phyloP scores from a whole-genome alignment of 2,329 filamentous ascomycete species.

The Microdochium bolleyi region DNA sequence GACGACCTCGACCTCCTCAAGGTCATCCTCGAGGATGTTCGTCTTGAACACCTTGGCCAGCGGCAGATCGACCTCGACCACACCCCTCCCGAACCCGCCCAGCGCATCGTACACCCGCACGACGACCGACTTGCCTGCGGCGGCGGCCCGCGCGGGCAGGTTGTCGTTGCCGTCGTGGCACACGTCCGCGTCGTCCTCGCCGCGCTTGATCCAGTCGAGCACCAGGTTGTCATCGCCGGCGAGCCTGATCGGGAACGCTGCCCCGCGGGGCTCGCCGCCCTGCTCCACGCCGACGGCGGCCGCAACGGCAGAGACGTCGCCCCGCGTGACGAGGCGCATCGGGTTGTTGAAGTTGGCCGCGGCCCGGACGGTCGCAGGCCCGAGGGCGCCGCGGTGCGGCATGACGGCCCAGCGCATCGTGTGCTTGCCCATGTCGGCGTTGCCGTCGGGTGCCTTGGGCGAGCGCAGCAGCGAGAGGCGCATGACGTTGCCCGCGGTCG shows the following conservation, averaged over 20 bases:
- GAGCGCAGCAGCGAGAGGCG: slow-evolving; percentile 77
- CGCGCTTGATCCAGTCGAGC: slow-evolving; percentile 86
- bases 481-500: slow-evolving; percentile 83
- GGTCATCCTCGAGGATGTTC: slow-evolving; percentile 83
- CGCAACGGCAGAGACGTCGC: too few relatives aligned
- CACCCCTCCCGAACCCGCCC: slow-evolving; percentile 70
- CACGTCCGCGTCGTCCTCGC: slow-evolving; percentile 75
- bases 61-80: slow-evolving; percentile 58
- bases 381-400: slow-evolving; percentile 69
- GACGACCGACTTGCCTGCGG: slow-evolving; percentile 64
- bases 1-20: slow-evolving; percentile 52
- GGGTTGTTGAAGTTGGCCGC: slow-evolving; percentile 90
- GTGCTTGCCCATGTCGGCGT: slow-evolving; percentile 90
- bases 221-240: slow-evolving; percentile 60
- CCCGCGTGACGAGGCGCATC: slow-evolving; percentile 43
- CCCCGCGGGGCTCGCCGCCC: too few relatives aligned
- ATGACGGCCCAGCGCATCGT: slow-evolving; percentile 85
- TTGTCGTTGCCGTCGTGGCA: slow-evolving; percentile 52
- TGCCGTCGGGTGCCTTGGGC: slow-evolving; percentile 85
- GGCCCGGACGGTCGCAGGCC: slow-evolving; percentile 67
- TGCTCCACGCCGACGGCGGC: too few relatives aligned
- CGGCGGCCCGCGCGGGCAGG: slow-evolving; percentile 36
- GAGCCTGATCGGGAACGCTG: slow-evolving; percentile 52
- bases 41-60: slow-evolving; percentile 75
- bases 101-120: slow-evolving; percentile 82